phyloP scores from a whole-genome alignment of 2,329 filamentous ascomycete genomes.

The Ophiostoma himal-ulmi region DNA sequence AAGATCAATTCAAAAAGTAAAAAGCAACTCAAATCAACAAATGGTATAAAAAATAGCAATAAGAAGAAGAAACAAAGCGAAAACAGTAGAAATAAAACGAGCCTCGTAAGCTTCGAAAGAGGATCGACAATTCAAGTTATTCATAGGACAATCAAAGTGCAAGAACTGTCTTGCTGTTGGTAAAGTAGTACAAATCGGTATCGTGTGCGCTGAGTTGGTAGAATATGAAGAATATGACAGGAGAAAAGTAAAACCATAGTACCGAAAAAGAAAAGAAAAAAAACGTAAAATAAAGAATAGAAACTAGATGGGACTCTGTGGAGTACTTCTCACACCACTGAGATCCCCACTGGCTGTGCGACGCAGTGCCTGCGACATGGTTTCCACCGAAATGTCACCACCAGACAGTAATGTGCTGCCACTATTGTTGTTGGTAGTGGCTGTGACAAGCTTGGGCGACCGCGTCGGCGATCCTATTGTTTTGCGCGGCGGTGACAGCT shows the following conservation, averaged over 20 bases:
- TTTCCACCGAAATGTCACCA: constrained; percentile 79
- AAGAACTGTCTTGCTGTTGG: neutral
- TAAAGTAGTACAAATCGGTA: neutral
- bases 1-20: neutral
- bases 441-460: constrained; percentile 29
- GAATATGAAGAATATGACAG: neutral
- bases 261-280: neutral
- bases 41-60: neutral
- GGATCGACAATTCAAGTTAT: neutral
- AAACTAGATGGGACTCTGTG: constrained; percentile 48
- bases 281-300: neutral
- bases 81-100: neutral
- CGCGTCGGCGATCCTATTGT: constrained; percentile 55
- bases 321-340: constrained; percentile 48
- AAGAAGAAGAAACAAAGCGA: neutral
- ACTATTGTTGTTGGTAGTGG: constrained; percentile 26
- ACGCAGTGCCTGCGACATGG: constrained; percentile 82
- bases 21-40: neutral
- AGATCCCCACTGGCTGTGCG: constrained; percentile 82
- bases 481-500: constrained; percentile 58
- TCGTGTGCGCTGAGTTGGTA: neutral
- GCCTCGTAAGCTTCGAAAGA: neutral
- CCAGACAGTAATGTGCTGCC: neutral
- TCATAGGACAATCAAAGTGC: neutral
- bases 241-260: neutral